A percentile compares a stretch with the other conserved stretches of the same genome.
Conservation (phyloP, 345 rosid species). For the Lepidium aucheri region DNA sequence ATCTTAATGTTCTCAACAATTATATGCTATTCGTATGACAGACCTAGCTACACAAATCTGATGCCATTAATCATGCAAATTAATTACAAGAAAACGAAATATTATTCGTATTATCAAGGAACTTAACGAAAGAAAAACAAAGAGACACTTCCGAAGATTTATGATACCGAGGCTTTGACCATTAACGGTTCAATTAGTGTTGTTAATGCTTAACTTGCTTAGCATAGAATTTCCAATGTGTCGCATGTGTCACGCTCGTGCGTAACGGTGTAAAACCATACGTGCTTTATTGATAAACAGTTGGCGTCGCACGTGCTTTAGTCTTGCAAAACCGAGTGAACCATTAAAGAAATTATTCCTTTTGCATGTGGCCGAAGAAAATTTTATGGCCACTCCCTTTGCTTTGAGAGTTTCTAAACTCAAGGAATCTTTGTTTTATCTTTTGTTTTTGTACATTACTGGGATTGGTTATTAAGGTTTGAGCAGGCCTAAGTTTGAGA, state of each 20-base stretch:
- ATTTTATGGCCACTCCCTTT: slow-evolving; percentile 4
- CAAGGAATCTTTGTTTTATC: slow-evolving; percentile 14
- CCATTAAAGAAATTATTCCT: slow-evolving; percentile 12
- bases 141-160: slow-evolving; percentile 12
- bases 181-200: neutral
- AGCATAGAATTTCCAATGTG: neutral
- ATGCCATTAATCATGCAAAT: neutral
- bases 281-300: slow-evolving; percentile 10
- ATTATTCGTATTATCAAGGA: neutral
- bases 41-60: too few species aligned
- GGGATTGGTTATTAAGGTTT: too few species aligned
- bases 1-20: too few species aligned
- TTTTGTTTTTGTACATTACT: neutral
- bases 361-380: slow-evolving; percentile 20
- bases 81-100: neutral
- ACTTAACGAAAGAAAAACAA: slow-evolving; percentile 7
- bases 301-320: slow-evolving; percentile 25
- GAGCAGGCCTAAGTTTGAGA: too few species aligned
- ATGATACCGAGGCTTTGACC: slow-evolving; percentile 21
- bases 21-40: too few species aligned
- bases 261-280: slow-evolving; percentile 10
- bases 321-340: slow-evolving; percentile 17
- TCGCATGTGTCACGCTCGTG: slow-evolving; percentile 12
- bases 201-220: neutral
- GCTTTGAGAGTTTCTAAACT: slow-evolving; percentile 23